These are phyloP conservation scores for Corchorus olitorius DNA, from an alignment of 345 rosid genomes.

Conservation along the genomic window DNA sequence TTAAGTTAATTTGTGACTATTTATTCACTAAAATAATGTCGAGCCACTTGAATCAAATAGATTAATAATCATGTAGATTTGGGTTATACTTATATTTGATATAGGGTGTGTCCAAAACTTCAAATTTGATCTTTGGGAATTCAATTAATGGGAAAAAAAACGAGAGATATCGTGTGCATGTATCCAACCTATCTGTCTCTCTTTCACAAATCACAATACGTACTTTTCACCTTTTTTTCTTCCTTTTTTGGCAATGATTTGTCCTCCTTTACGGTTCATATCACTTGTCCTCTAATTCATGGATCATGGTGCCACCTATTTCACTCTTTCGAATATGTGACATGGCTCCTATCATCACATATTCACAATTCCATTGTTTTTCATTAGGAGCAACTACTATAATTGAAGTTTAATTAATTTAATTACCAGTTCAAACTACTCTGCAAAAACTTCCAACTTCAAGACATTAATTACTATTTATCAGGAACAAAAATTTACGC, in stretches of 20 bases:
- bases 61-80: no score
- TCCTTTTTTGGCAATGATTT: not conserved
- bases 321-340: not conserved
- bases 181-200: not conserved
- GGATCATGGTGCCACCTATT: not conserved
- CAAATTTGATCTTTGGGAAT: not conserved
- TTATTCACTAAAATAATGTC: no score
- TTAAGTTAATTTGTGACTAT: no score
- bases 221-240: not conserved
- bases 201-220: not conserved
- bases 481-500: no score
- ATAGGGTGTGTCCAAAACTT: no score
- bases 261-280: not conserved
- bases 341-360: not conserved
- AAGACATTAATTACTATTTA: not conserved
- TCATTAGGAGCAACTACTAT: no score
- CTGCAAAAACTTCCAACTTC: not conserved
- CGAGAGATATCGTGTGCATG: not conserved
- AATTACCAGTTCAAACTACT: no score
- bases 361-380: no score
- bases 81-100: no score
- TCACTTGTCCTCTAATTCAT: not conserved
- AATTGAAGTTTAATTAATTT: no score
- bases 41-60: no score
- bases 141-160: not conserved